Evolutionary conservation across 23 red algal genomes (phyloP), one percentile per base, ranked within the genome.

Genomic region (Gracilaria domingensis): DNA sequence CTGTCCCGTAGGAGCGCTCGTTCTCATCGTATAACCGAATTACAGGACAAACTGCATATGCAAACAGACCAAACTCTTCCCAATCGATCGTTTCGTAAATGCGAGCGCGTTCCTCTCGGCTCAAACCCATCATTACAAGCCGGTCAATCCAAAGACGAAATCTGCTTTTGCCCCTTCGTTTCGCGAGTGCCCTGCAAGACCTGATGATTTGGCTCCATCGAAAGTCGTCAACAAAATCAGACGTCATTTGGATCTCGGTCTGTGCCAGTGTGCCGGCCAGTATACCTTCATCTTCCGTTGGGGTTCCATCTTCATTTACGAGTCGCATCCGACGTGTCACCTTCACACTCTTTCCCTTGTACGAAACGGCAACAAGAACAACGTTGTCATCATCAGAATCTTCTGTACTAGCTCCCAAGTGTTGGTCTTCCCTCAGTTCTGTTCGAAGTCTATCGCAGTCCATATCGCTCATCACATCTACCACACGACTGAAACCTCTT

Each of bases 181-280:
- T 48, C 8, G 75, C 75, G 40, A 80, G 45, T 17, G 75, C 45
- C 36, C 47, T 53, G 47, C 75, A 80, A 13, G 75, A 80, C 17
- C 75, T 37, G 29, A 80, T 50, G 45, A 80, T 28, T 28, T 80
- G 75, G 25, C 75, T 80, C 75, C 75, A 80, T 37, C 75, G 75
- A 53, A 80, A 80, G 28, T 80, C 75, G 47, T 80, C 45, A 20
- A 80, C 75, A 28, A 80, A 47, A 29, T 80, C 75, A 30, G 36
- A 47, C 0, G 36, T 53, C 75, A 45, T 80, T 21, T 45, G 16
- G 40, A 47, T 53, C 7, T 37, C 30, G 47, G 45, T 50, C 54
- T 80, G 75, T n/a, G 54, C 30, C 42, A 45, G 42, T 21, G 50
- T n/a, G 18, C 75, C 75, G 23, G 54, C 30, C 42, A 45, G 42